phyloP scores from a whole-genome alignment of 495 filamentous ascomycete genomes.

The Achaetomiella virescens region DNA sequence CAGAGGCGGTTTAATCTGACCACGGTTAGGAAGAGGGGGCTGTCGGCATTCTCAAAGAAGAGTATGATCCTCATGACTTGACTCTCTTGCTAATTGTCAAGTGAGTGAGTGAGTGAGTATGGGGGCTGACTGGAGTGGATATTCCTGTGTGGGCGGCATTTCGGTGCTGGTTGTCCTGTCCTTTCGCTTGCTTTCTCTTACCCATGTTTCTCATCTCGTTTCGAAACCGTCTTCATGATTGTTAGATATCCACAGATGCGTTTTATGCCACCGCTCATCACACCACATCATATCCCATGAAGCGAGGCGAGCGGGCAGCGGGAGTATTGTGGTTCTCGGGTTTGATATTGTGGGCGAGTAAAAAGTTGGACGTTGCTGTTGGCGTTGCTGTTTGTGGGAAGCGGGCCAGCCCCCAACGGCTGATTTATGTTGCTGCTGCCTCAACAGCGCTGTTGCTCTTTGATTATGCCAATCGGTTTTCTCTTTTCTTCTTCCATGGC shows the following conservation, averaged over 20 bases:
- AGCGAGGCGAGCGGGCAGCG: neutral
- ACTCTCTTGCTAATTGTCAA: neutral
- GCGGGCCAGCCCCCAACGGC: neutral
- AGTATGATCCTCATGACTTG: conserved; percentile 25
- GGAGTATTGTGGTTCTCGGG: neutral
- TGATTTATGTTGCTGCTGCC: neutral
- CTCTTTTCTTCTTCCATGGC: conserved; percentile 5
- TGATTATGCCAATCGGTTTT: neutral
- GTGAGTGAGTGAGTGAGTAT: neutral
- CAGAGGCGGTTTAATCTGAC: conserved; percentile 30
- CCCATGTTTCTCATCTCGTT: conserved; percentile 14
- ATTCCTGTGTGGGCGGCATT: conserved; percentile 8
- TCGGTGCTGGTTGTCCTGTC: conserved; percentile 8
- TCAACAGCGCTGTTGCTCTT: neutral
- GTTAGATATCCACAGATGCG: neutral
- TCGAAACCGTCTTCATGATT: neutral
- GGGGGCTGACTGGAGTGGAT: neutral
- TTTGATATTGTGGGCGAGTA: neutral
- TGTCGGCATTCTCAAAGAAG: conserved; percentile 35
- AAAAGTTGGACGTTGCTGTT: conserved; percentile 3
- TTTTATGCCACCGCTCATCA: neutral
- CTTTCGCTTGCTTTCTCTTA: conserved; percentile 5
- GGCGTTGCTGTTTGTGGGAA: neutral
- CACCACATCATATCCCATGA: conserved; percentile 1
- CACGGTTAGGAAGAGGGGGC: conserved; percentile 30